phyloP scores from a whole-genome alignment of 2,329 filamentous ascomycete species.

The Nannizzia gypsea region DNA sequence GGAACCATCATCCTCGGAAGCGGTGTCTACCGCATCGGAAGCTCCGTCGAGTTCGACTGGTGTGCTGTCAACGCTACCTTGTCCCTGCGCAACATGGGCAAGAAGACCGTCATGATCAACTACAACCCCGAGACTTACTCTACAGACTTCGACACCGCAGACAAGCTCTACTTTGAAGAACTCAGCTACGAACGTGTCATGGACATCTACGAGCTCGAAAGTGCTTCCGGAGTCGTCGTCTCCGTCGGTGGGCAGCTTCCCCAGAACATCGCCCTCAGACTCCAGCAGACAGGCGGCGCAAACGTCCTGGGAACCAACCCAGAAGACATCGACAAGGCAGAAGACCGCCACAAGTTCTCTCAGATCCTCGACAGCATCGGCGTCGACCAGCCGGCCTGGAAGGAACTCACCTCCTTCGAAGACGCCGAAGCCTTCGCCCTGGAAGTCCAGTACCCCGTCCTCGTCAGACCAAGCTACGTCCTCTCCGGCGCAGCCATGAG shows the following conservation, averaged over 20 bases:
- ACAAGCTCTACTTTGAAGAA: slow-evolving; percentile 94
- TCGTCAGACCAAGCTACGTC: slow-evolving; percentile 90
- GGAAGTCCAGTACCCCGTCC: slow-evolving; percentile 79
- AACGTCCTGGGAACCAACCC: slow-evolving; percentile 89
- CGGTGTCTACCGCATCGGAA: slow-evolving; percentile 95
- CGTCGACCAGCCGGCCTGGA: slow-evolving; percentile 95
- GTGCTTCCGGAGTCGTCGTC: slow-evolving; percentile 74
- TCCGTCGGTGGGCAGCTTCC: slow-evolving; percentile 93
- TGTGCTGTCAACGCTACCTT: slow-evolving; percentile 85
- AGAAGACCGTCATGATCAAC: slow-evolving; percentile 98
- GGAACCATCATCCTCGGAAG: slow-evolving; percentile 81
- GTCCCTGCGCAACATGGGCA: slow-evolving; percentile 70
- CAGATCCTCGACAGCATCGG: slow-evolving; percentile 94
- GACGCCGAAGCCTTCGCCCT: slow-evolving; percentile 81
- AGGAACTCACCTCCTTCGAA: slow-evolving; percentile 80
- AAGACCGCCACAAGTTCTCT: slow-evolving; percentile 97
- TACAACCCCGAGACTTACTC: slow-evolving; percentile 69
- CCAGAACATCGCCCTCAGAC: slow-evolving; percentile 89
- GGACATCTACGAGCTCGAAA: slow-evolving; percentile 95
- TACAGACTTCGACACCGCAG: slow-evolving; percentile 81
- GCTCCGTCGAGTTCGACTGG: slow-evolving; percentile 98
- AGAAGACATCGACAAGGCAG: slow-evolving; percentile 90
- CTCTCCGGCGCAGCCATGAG: slow-evolving; percentile 98
- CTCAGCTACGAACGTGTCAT: slow-evolving; percentile 93
- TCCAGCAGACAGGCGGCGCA: slow-evolving; percentile 82